Evolutionary conservation across 805 yeast genomes (phyloP), one percentile per base, ranked within the genome.

Genomic region (Nakazawaea ambrosiae): DNA sequence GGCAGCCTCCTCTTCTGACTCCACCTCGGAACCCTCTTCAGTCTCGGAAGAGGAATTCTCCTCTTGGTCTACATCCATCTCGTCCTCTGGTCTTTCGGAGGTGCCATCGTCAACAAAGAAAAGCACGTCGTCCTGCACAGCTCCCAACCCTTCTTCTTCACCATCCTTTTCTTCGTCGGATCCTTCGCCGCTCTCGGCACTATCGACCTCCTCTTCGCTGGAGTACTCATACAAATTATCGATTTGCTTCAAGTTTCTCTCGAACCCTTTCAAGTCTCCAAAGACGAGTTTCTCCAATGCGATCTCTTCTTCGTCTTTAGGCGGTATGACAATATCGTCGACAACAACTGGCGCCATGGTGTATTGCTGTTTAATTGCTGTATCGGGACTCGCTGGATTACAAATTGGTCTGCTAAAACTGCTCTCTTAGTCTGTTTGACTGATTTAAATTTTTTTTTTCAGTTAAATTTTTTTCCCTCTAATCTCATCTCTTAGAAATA

Each of bases 221-320:
- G 66, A 63, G 44, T 63, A 62, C 26, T 67, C 69, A 48, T 64
- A 73, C 27, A 78, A 61, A 44, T 78, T 69, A 46, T 80, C 86
- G 35, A 78, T 61, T 41, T 71, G 69, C 39, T 70, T 76, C 51
- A 86, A 64, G 42, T 78, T 81, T 23, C 58, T 53, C 49, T 78
- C 84, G 61, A 83, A 81, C 22, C 90, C 82, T 39, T 76, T 82
- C 3, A 69, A 49, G 54, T 92, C 97, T 12, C 98, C 97, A 60
- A 92, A 89, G 4, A 92, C 95, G 11, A 86, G 67, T 55, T 75
- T 83, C 45, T 89, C 95, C 35, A 92, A 70, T 39, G 63, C 71
- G 30, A 79, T 49, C 58, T 92, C 98, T 55, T 87, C 96, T 36
- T 74, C 81, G 55, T 85, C 94, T 48, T 92, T 90, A 23, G 81